Percentiles rank a stretch among this genome's conserved stretches.
Conservation (phyloP, 2,329 filamentous ascomycete genomes). For the Talaromyces sp. region DNA sequence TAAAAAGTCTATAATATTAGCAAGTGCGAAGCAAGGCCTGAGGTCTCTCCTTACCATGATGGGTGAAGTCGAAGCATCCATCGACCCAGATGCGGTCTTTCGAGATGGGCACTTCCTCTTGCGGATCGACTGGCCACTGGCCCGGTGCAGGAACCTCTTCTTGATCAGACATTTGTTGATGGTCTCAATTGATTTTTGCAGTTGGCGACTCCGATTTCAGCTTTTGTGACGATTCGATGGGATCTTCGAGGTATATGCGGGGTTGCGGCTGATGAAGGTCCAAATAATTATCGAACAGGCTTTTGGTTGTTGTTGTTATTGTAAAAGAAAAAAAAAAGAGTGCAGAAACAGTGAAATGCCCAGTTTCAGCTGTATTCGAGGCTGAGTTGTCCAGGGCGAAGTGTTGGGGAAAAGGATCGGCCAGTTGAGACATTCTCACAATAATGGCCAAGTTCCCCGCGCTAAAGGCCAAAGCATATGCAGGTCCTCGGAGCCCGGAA, state of each 20-base stretch:
- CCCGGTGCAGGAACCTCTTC: conserved; percentile 47
- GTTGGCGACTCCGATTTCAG: background rate
- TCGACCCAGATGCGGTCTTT: conserved; percentile 91
- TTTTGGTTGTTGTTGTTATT: background rate
- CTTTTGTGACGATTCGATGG: background rate
- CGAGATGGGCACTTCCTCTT: conserved; percentile 53
- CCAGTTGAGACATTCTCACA: background rate
- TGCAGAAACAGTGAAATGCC: background rate
- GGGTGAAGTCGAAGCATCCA: conserved; percentile 98
- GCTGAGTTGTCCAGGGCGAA: background rate
- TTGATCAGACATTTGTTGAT: conserved; percentile 15
- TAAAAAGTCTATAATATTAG: conserved; percentile 8
- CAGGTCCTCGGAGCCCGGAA: background rate
- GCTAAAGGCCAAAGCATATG: background rate
- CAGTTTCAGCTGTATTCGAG: background rate
- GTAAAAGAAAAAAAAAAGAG: background rate
- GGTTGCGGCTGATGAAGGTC: background rate
- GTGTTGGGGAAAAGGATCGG: background rate
- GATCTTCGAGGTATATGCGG: background rate
- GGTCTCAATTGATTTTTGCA: background rate
- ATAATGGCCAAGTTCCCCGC: background rate
- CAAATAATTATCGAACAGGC: background rate
- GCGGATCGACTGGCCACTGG: conserved; percentile 61
- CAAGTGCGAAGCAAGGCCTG: background rate
- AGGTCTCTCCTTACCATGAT: conserved; percentile 64